Evolutionary conservation across 306 rosid genomes (phyloP).

Genomic region (Cucurbita pepo): DNA sequence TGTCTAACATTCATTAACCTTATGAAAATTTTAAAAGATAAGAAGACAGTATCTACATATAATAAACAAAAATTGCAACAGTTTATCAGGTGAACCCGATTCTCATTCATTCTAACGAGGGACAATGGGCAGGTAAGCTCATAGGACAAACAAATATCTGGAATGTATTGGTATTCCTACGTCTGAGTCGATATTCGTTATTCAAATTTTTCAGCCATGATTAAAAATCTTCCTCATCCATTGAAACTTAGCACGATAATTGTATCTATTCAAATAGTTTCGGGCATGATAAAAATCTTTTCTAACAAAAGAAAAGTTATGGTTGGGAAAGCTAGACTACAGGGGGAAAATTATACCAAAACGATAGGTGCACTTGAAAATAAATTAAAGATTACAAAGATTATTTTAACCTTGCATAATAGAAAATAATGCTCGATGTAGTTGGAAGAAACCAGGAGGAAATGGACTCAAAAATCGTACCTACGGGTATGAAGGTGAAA

Average conservation of each 20-base stretch:
- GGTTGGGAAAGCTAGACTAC: neutral
- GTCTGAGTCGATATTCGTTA: neutral
- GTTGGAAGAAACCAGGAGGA: constrained; percentile 1
- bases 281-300: neutral
- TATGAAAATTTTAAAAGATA: neutral
- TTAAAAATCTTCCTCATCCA: neutral
- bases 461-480: constrained; percentile 26
- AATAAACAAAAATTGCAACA: neutral
- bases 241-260: neutral
- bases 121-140: neutral
- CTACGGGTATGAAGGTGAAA: constrained; percentile 73
- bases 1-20: neutral
- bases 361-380: neutral
- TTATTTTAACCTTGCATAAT: neutral
- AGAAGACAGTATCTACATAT: neutral
- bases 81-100: neutral
- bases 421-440: neutral
- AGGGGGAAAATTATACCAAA: neutral
- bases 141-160: neutral
- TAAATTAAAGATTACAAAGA: neutral
- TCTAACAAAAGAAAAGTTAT: neutral
- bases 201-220: neutral
- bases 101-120: neutral
- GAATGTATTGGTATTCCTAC: too few species aligned
- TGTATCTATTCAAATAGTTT: neutral